Evolutionary conservation across 164 flowering plant species (phyloP).

Genomic region (Protea cynaroides): DNA sequence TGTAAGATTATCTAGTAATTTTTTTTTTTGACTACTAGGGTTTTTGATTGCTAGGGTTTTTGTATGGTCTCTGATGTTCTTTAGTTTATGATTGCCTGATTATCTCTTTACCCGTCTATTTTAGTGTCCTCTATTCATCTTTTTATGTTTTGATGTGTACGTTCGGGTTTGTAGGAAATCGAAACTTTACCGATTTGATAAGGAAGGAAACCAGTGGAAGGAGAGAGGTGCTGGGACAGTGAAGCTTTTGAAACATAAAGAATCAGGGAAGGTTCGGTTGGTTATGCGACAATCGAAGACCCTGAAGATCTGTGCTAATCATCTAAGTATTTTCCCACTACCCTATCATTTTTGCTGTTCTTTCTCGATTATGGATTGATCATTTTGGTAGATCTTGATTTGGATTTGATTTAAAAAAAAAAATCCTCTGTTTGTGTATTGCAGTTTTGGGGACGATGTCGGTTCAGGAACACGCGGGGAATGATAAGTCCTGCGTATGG

Average conservation of each 20-base stretch:
- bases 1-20: conserved; percentile 16
- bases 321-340: conserved; percentile 15
- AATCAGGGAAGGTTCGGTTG: conserved; percentile 31
- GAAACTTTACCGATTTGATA: conserved; percentile 38
- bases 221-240: conserved; percentile 40
- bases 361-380: neutral
- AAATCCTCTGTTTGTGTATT: neutral
- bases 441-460: conserved; percentile 26
- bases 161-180: conserved; percentile 25
- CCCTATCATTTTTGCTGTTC: neutral
- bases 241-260: conserved; percentile 37
- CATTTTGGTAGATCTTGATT: neutral
- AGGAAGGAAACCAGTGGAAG: conserved; percentile 40
- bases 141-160: neutral
- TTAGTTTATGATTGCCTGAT: neutral
- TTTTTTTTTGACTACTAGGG: neutral
- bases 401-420: too few relatives aligned
- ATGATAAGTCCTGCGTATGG: conserved; percentile 40
- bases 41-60: conserved; percentile 5
- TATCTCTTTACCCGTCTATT: neutral
- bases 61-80: neutral
- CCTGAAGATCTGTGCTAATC: conserved; percentile 39
- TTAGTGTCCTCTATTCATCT: too few relatives aligned
- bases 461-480: conserved; percentile 32
- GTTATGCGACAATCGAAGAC: conserved; percentile 39